Base-by-base conservation (phyloP, 176 grass and related monocot species). In the Luzula sylvatica region DNA sequence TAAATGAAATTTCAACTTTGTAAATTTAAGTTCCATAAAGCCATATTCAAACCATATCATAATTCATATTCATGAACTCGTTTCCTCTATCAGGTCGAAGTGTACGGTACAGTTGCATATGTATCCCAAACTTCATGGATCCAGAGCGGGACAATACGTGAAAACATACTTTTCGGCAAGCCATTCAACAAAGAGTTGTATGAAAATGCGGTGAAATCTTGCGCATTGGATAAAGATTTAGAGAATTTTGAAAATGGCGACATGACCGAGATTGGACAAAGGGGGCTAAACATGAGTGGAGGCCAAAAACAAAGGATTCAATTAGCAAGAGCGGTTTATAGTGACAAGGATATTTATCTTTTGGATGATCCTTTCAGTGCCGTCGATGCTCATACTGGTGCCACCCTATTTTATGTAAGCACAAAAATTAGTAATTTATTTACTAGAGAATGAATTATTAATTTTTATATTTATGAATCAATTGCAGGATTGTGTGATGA, bases 291-390 rank as follows among this genome's bases (percentile, higher is more conserved):
- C 59, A 96, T 96, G 90, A 96, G 90, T 27, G 84, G 90, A 27
- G 90, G 90, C 11, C 90, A 89, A 70, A 96, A 89, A 71, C 90
- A 96, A 68, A 86, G 90, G 55, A 96, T 96, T 64, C 90, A 96
- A 49, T 80, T 96, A 13, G 84, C 90, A 28, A 72, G 90, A 79
- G 90, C 90, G 1, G 90, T 96, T 38, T 96, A 96, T 55, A 86
- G 30, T 29, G 74, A 89, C 17, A 77, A 83, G 52, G 90, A 96
- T 60, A 50, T 76, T 29, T 86, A 82, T 73, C 77, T 96, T 53
- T 72, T 96, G 5, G 90, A 96, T 45, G 84, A 96, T 50, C 84
- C 90, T 38, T 96, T 96, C 58, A 96, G 84, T 45, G 77, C 90
- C 16, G 90, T 89, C 1, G 90, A 96, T 76, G 90, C 90, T 0